These are phyloP conservation scores for Malus hybrid DNA, from an alignment of 331 rosid species.

Conservation along the genomic window DNA sequence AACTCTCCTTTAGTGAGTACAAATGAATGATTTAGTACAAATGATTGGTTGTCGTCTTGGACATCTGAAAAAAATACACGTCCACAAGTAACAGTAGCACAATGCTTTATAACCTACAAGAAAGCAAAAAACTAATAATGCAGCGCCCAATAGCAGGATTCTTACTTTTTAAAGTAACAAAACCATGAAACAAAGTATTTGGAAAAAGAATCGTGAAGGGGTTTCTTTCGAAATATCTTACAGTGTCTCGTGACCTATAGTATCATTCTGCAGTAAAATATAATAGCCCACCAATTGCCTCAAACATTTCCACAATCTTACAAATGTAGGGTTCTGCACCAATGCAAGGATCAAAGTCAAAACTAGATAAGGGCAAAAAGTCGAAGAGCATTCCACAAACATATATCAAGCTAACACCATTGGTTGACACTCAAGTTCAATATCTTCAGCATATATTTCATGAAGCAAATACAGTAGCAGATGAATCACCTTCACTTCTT, in stretches of 20 bases:
- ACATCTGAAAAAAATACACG: constrained; percentile 69
- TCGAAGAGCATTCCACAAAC: background rate
- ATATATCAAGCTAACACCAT: no score
- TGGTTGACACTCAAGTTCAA: no score
- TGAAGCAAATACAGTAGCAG: no score
- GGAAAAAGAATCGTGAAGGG: background rate
- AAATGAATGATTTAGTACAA: no score
- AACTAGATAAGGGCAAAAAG: background rate
- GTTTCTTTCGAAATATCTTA: background rate
- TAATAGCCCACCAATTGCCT: constrained; percentile 33
- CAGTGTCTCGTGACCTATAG: constrained; percentile 58
- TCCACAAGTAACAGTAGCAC: constrained; percentile 28
- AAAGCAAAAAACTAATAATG: background rate
- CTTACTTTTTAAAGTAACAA: background rate
- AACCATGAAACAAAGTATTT: background rate
- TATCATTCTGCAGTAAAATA: constrained; percentile 70
- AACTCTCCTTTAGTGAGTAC: no score
- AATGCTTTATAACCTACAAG: constrained; percentile 41
- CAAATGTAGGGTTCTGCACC: constrained; percentile 30
- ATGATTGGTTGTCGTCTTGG: constrained; percentile 16
- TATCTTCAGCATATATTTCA: no score
- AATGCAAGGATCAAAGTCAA: background rate
- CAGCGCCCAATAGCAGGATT: background rate
- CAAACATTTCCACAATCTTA: constrained; percentile 61
- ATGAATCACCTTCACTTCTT: no score